Evolutionary conservation across 192 early-diverging fungal species (phyloP).

Genomic region (Umbelopsis sp.): DNA sequence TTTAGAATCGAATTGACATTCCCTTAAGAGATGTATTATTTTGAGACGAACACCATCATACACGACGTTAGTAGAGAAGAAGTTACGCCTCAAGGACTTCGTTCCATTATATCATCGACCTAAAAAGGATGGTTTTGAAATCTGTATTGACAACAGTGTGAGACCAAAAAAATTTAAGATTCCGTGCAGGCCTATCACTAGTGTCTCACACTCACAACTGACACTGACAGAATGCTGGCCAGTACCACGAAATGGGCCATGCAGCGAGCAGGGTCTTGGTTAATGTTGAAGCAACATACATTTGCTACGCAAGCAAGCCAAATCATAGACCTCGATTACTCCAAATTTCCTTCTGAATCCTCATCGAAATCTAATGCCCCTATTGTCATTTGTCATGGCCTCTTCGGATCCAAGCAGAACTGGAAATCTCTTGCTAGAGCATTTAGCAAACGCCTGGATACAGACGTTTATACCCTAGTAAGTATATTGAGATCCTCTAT

Average conservation of each 20-base stretch:
- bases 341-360: neutral
- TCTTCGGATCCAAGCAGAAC: constrained; percentile 95
- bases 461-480: constrained; percentile 70
- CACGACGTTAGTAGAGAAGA: too few relatives aligned
- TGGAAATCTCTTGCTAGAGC: constrained; percentile 85
- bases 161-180: too few relatives aligned
- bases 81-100: too few relatives aligned
- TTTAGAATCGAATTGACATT: too few relatives aligned
- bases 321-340: neutral
- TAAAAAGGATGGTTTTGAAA: too few relatives aligned
- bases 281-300: neutral
- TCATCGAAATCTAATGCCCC: constrained; percentile 30
- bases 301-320: neutral
- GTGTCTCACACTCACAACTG: neutral
- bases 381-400: constrained; percentile 82
- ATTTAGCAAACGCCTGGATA: constrained; percentile 60
- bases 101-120: too few relatives aligned
- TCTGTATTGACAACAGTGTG: too few relatives aligned
- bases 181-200: too few relatives aligned
- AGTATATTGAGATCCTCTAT: neutral
- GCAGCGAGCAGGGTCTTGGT: neutral
- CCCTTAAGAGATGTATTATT: too few relatives aligned
- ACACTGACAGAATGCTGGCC: neutral
- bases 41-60: too few relatives aligned
- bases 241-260: neutral